Evolutionary conservation across 1,139 yeast genomes (phyloP), one percentile per base, ranked within the genome.

Genomic region (Nadsonia commutata): DNA sequence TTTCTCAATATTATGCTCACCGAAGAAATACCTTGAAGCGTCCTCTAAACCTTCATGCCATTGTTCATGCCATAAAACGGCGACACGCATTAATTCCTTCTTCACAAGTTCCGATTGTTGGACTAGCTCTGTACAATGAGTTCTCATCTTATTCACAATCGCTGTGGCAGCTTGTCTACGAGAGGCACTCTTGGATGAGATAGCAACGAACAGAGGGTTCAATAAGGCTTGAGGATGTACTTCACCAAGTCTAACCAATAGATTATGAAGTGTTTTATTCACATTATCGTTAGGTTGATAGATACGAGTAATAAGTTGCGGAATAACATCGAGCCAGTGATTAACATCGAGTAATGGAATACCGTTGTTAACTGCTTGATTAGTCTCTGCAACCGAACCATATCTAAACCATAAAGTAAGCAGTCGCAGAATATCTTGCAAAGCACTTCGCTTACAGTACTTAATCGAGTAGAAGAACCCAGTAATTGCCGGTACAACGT

Each of bases 1-100:
- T 58, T 85, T 86, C 46, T 86, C 95, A 8, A 93, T 82, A 56
- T 90, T 85, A 54, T 85, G 93, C 49, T 93, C 98, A 33, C 95
- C 95, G 62, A 86, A 90, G 66, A 82, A 93, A 45, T 83, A 72
- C 48, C 96, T 71, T 3, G 95, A 86, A 0, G 98, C 98, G 65
- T 90, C 96, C 58, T 93, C 99, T 37, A 93, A 67, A 1, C 95
- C 97, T 63, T 88, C 98, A 55, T 88, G 88, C 98, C 99, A 93
- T 59, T 82, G 82, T 57, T 93, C 99, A 55, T 86, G 95, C 97
- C 98, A 88, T 49, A 90, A 66, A 1, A 90, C 96, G 0, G 97
- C 96, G 16, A 86, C 95, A 51, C 98, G 68, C 50, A 93, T 88
- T 48, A 93, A 72, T 56, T 93, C 98, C 51, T 78, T 79, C 65